Percentiles rank a stretch among this genome's conserved stretches.
These are phyloP conservation scores for Beauveria australis DNA, from an alignment of 2,329 filamentous ascomycete genomes.

Conservation along the genomic window DNA sequence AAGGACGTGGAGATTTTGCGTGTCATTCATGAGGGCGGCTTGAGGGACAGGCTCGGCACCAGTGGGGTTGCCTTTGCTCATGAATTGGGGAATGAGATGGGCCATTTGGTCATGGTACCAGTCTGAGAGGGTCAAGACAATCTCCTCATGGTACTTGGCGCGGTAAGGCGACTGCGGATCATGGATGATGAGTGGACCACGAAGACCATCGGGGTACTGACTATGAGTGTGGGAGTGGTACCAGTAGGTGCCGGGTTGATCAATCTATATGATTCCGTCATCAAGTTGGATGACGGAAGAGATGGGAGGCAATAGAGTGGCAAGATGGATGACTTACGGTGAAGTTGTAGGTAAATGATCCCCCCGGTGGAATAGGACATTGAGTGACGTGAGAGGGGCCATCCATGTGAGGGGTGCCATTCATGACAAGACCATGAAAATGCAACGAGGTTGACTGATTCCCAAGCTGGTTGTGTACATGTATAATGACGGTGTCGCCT, in stretches of 20 bases:
- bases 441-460: conserved; percentile 57
- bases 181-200: conserved; percentile 56
- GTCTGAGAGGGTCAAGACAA: conserved; percentile 58
- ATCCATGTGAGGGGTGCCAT: conserved; percentile 62
- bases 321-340: conserved; percentile 26
- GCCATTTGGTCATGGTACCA: conserved; percentile 58
- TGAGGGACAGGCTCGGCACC: conserved; percentile 60
- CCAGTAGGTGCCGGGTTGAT: conserved; percentile 70
- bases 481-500: conserved; percentile 55
- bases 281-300: too few relatives aligned
- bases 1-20: conserved; percentile 47
- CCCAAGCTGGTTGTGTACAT: conserved; percentile 49
- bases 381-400: conserved; percentile 60
- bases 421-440: conserved; percentile 66
- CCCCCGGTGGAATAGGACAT: conserved; percentile 55
- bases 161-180: conserved; percentile 51
- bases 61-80: conserved; percentile 46
- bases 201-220: conserved; percentile 63
- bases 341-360: conserved; percentile 61
- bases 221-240: conserved; percentile 63
- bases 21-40: conserved; percentile 64
- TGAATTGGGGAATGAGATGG: conserved; percentile 38
- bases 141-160: conserved; percentile 52
- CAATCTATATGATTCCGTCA: background rate
- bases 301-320: too few relatives aligned